A percentile compares a stretch with the other conserved stretches of the same genome.
These are phyloP conservation scores for Saprolegnia diclina DNA, from an alignment of 352 stramenopile species.

Conservation along the genomic window DNA sequence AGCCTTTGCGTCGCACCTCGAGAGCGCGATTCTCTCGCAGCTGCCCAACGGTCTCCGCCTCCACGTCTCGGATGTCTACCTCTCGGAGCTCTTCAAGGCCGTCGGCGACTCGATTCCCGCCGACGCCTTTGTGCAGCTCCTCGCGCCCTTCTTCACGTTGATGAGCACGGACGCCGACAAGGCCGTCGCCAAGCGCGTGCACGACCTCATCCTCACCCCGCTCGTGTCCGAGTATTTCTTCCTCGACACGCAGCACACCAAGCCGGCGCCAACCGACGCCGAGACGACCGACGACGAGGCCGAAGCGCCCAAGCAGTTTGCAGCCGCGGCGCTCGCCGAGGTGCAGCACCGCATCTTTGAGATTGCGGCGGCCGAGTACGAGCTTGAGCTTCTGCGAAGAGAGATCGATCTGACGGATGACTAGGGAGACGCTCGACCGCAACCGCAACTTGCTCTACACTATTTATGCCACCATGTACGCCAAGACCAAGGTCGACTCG, in stretches of 20 bases:
- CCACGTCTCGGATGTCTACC: constrained; percentile 69
- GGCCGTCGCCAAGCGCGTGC: constrained; percentile 71
- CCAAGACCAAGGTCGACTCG: constrained; percentile 66
- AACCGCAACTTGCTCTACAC: constrained; percentile 75
- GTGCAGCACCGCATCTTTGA: constrained; percentile 78
- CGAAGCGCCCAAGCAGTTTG: constrained; percentile 53
- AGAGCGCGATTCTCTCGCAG: constrained; percentile 64
- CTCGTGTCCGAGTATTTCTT: constrained; percentile 69
- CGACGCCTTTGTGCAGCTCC: constrained; percentile 55
- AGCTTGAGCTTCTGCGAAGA: neutral
- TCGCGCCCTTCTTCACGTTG: constrained; percentile 79
- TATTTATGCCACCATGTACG: constrained; percentile 69
- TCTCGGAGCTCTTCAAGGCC: constrained; percentile 56
- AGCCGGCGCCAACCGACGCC: constrained; percentile 32
- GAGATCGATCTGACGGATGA: neutral
- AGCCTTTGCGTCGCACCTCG: constrained; percentile 57
- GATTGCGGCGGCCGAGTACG: constrained; percentile 66
- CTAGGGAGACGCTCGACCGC: constrained; percentile 60
- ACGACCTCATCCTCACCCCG: constrained; percentile 63
- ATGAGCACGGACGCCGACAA: constrained; percentile 74
- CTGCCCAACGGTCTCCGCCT: constrained; percentile 75
- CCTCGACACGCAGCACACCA: constrained; percentile 38
- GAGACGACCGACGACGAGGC: constrained; percentile 51
- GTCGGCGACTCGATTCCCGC: constrained; percentile 47
- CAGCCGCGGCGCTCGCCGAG: constrained; percentile 46